Evolutionary conservation across 805 yeast species (phyloP), one percentile per base, ranked within the genome.

Genomic region (Pichia exigua): DNA sequence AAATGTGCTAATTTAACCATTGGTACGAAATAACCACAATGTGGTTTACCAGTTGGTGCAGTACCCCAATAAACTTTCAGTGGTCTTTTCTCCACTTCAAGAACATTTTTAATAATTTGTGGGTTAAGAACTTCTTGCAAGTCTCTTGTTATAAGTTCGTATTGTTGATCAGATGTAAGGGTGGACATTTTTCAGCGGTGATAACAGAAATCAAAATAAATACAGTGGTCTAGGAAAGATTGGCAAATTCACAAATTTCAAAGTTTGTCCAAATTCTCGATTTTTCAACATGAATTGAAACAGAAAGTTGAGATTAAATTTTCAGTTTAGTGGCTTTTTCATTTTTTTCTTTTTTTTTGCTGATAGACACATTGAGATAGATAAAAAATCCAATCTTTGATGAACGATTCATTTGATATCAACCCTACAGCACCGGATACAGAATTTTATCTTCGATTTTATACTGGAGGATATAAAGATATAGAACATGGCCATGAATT

Each of bases 1-100:
- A 92, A 89, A 67, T 94, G 91, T 2, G 98, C 98, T 60, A 94
- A 72, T 69, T 94, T 92, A 55, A 95, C 85, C 98, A 94, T 92
- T 49, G 98, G 94, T 40, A 94, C 99, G 65, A 94, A 89, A 77
- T 94, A 94, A 48, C 98, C 99, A 74, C 97, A 91, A 72, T 94
- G 99, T 44, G 98, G 97, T 71, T 81, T 87, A 49, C 99, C 99
- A 5, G 99, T 94, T 54, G 99, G 98, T 9, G 99, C 99, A 21
- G 98, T 91, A 59, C 99, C 99, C 98, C 97, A 94, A 81, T 94
- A 94, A 64, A 94, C 72, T 63, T 82, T 86, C 59, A 95, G 70
- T 15, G 94, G 87, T 61, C 95, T 82, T 61, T 88, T 81, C 63
- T 88, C 85, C 50, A 78, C 83, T 65, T 87, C 94, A 55, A 91